Evolutionary conservation across 306 rosid species (phyloP).

Genomic region (Inga laurina): DNA sequence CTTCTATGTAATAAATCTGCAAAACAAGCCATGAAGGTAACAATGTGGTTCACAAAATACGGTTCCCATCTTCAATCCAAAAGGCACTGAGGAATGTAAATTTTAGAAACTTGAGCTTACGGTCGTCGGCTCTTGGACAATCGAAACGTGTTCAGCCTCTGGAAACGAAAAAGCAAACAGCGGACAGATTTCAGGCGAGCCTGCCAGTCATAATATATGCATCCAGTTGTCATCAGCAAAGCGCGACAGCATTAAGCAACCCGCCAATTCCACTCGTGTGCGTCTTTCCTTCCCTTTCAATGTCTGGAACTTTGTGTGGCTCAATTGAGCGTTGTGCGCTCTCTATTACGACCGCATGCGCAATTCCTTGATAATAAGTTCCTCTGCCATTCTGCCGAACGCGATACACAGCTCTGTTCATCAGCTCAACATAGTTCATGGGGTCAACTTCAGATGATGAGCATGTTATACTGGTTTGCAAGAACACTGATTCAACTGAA

Average conservation of each 20-base stretch:
- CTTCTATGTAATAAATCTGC: no score
- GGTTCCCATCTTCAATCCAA: no score
- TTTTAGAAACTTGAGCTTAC: no score
- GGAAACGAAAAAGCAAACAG: not conserved
- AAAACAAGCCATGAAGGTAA: no score
- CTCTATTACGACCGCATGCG: not conserved
- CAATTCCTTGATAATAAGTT: not conserved
- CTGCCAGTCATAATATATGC: not conserved
- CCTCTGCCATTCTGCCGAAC: not conserved
- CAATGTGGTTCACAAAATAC: no score
- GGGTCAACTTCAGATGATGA: constrained; percentile 48
- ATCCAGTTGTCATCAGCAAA: not conserved
- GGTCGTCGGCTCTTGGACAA: no score
- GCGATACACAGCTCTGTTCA: not conserved
- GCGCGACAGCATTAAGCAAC: not conserved
- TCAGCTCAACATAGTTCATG: constrained; percentile 30
- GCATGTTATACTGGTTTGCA: constrained; percentile 46
- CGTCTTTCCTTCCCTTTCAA: not conserved
- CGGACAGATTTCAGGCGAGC: not conserved
- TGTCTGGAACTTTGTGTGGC: not conserved
- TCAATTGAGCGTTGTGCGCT: not conserved
- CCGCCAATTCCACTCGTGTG: not conserved
- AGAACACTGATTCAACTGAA: constrained; percentile 34
- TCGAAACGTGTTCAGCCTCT: no score
- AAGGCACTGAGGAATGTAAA: no score